Base-by-base conservation (phyloP, 768 basidiomycete species). In the Tricholomella constricta region DNA sequence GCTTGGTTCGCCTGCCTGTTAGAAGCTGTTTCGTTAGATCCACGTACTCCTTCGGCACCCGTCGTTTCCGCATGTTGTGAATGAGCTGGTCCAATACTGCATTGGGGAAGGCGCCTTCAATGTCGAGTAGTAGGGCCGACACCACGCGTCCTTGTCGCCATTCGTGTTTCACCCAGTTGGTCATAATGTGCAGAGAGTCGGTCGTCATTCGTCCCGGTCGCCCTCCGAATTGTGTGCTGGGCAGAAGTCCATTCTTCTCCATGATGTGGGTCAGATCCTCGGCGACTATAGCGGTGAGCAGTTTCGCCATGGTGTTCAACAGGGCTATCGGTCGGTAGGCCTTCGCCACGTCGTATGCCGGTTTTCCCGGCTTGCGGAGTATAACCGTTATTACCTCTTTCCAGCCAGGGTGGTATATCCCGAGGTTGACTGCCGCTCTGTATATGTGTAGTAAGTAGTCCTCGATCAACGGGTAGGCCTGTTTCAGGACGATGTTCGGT, bases 321-420 rank as follows among this genome's bases (percentile, higher is more conserved):
- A n/a, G n/a, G n/a, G n/a, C n/a, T n/a, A n/a, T n/a, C n/a, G n/a
- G n/a, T 55, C 71, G 59, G 53, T 65, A 74, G 3, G 72, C 65
- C 35, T 65, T 66, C 1, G 74, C 59, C 0, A 58, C 42, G 3
- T 60, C 41, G 59, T 77, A 77, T 58, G 70, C 64, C 0, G 56
- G 36, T 47, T 68, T 66, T 4, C 72, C 70, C 4, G 72, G 72
- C 55, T 77, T 77, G 5, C 61, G 45, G 0, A 77, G 55, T 0
- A 73, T 65, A 2, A 70, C 46, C 0, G 72, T 73, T 12, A 45
- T 53, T 0, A 62, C 65, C 0, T 31, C 4, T 48, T 54, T 53
- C 65, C 66, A 71, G 34, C 35, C 26, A 1, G 57, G 47, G 0
- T 72, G 70, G 51, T 68, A 73, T 38, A 47, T 40, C 2, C 57